phyloP scores from a whole-genome alignment of 495 filamentous ascomycete genomes.

The Penicillium coprophilum region DNA sequence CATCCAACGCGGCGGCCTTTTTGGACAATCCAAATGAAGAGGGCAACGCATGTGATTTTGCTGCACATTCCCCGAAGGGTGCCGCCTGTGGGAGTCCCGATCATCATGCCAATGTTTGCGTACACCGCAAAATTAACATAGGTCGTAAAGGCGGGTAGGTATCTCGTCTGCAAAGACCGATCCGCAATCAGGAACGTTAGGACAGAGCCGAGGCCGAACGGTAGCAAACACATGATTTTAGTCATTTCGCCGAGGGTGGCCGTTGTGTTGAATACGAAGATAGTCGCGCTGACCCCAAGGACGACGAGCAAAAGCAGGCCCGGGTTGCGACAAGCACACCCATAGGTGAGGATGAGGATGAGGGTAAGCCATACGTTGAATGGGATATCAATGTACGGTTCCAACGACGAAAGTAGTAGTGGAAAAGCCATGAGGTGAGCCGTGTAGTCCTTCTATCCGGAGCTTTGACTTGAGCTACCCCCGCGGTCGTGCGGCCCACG shows the following conservation, averaged over 20 bases:
- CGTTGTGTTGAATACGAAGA: background rate
- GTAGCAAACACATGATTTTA: background rate
- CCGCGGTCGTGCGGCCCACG: too few species aligned
- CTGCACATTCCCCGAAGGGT: conserved; percentile 4
- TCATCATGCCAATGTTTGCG: conserved; percentile 6
- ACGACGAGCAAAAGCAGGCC: conserved; percentile 9
- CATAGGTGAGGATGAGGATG: conserved; percentile 7
- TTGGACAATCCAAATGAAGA: conserved; percentile 5
- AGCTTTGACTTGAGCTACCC: background rate
- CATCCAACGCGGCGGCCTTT: conserved; percentile 4
- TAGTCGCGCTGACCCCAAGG: background rate
- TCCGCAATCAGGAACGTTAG: background rate
- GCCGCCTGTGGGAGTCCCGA: conserved; percentile 2
- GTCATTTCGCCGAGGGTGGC: background rate
- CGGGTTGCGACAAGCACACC: background rate
- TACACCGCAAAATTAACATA: conserved; percentile 8
- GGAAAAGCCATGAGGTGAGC: background rate
- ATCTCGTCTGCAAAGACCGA: conserved; percentile 4
- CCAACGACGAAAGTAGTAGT: background rate
- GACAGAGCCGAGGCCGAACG: background rate
- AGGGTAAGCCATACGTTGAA: conserved; percentile 7
- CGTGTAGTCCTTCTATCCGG: background rate
- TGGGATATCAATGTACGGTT: conserved; percentile 6
- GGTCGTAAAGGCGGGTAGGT: conserved; percentile 7
- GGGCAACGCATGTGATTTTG: background rate